Evolutionary conservation across 371 early-diverging fungal species (phyloP).

Genomic region (Dentiscutata heterogama): DNA sequence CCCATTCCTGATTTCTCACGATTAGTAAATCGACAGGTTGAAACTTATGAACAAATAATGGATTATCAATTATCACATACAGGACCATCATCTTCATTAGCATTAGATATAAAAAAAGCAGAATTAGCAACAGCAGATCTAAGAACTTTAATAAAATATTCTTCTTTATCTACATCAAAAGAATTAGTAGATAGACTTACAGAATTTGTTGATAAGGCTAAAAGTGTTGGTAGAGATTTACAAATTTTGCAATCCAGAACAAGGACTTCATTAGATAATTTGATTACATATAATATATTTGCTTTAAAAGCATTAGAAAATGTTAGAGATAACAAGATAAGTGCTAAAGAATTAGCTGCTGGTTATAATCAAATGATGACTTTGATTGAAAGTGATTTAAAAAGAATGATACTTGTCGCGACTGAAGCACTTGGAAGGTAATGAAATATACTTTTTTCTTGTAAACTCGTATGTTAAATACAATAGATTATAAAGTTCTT

Average conservation of each 20-base stretch:
- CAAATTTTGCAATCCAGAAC: slow-evolving; percentile 51
- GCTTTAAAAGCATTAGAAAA: slow-evolving; percentile 55
- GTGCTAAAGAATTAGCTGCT: slow-evolving; percentile 54
- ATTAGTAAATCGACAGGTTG: slow-evolving; percentile 58
- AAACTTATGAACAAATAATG: slow-evolving; percentile 55
- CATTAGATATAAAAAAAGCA: slow-evolving; percentile 56
- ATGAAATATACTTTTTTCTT: neutral
- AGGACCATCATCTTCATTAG: slow-evolving; percentile 53
- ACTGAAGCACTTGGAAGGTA: slow-evolving; percentile 34
- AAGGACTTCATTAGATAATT: slow-evolving; percentile 53
- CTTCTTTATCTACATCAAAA: slow-evolving; percentile 51
- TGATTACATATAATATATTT: slow-evolving; percentile 62
- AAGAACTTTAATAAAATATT: slow-evolving; percentile 59
- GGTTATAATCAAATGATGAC: slow-evolving; percentile 59
- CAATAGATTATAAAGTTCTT: slow-evolving; percentile 46
- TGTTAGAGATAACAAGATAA: slow-evolving; percentile 50
- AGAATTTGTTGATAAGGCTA: slow-evolving; percentile 55
- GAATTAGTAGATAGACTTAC: slow-evolving; percentile 54
- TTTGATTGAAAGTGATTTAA: slow-evolving; percentile 50
- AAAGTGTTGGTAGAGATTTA: slow-evolving; percentile 55
- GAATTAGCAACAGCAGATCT: slow-evolving; percentile 62
- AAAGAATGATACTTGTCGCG: slow-evolving; percentile 25
- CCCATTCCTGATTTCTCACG: slow-evolving; percentile 60
- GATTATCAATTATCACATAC: slow-evolving; percentile 47
- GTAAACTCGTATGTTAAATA: neutral